phyloP scores from a whole-genome alignment of 164 flowering plant genomes.

The Vitis rupestris region DNA sequence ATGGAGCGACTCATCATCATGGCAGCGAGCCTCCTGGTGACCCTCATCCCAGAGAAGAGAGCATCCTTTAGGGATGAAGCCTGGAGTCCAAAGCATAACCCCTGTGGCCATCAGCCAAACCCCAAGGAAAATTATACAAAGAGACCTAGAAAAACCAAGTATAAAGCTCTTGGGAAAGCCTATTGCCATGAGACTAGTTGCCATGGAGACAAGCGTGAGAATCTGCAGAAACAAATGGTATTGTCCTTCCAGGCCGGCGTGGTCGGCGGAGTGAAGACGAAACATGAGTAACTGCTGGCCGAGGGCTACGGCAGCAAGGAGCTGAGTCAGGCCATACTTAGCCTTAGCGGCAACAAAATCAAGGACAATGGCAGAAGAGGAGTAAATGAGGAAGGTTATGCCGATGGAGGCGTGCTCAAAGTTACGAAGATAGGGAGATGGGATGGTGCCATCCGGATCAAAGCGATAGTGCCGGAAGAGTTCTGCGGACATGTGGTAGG shows the following conservation, averaged over 20 bases:
- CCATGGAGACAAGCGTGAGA: too few species aligned
- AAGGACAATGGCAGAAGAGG: slow-evolving; percentile 26
- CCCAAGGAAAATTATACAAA: too few species aligned
- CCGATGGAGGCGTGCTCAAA: slow-evolving; percentile 39
- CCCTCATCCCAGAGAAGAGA: slow-evolving; percentile 16
- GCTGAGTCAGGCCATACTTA: too few species aligned
- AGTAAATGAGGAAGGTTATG: slow-evolving; percentile 28
- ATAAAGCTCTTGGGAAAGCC: too few species aligned
- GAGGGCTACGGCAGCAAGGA: too few species aligned
- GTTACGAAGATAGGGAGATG: slow-evolving; percentile 34
- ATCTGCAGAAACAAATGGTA: too few species aligned
- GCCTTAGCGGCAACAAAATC: slow-evolving; percentile 10
- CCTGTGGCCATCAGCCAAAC: too few species aligned
- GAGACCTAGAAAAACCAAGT: too few species aligned
- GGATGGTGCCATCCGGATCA: slow-evolving; percentile 36
- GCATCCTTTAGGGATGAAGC: slow-evolving; percentile 18
- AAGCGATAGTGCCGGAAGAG: slow-evolving; percentile 35
- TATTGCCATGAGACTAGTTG: too few species aligned
- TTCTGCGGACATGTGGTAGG: slow-evolving; percentile 31
- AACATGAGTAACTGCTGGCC: too few species aligned
- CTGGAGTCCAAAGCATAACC: slow-evolving; percentile 8
- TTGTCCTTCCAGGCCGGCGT: too few species aligned
- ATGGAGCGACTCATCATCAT: slow-evolving; percentile 8
- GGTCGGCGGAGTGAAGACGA: too few species aligned
- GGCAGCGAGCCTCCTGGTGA: slow-evolving; percentile 16